These are phyloP conservation scores for Madurella fahalii DNA, from an alignment of 2,329 filamentous ascomycete species.

Conservation along the genomic window DNA sequence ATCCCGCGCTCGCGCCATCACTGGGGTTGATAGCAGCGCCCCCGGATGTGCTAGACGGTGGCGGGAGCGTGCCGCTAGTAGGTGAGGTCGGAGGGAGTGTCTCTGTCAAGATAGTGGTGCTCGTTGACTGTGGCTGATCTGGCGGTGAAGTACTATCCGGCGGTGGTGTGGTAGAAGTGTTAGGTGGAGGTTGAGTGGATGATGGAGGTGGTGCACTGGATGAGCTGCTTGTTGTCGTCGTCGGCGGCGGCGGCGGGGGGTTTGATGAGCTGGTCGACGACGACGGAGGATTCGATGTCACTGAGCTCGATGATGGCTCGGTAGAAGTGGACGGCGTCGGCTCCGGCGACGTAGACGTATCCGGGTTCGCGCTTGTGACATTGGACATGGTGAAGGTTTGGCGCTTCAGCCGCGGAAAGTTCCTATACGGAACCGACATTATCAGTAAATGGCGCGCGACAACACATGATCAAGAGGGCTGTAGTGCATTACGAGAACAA, in stretches of 20 bases:
- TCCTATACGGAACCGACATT: slow-evolving; percentile 27
- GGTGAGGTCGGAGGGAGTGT: not conserved
- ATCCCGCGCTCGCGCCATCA: slow-evolving; percentile 37
- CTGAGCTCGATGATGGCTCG: slow-evolving; percentile 17
- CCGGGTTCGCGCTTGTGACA: slow-evolving; percentile 25
- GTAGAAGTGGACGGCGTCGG: slow-evolving; percentile 20
- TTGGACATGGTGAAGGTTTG: slow-evolving; percentile 31
- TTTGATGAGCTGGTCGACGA: slow-evolving; percentile 14
- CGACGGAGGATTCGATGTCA: slow-evolving; percentile 5
- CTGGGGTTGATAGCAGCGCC: slow-evolving; percentile 28
- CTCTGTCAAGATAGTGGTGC: slow-evolving; percentile 18
- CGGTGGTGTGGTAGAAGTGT: slow-evolving; percentile 19
- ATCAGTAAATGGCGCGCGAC: slow-evolving; percentile 23
- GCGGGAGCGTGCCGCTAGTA: slow-evolving; percentile 21
- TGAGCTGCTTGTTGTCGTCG: slow-evolving; percentile 11
- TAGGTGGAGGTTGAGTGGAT: slow-evolving; percentile 13
- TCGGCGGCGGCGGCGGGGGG: not conserved
- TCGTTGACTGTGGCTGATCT: slow-evolving; percentile 5
- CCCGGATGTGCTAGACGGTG: slow-evolving; percentile 29
- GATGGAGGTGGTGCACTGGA: slow-evolving; percentile 9
- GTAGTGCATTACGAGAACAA: slow-evolving; percentile 10
- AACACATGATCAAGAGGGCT: slow-evolving; percentile 12
- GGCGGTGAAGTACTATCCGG: slow-evolving; percentile 13
- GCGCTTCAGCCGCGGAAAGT: slow-evolving; percentile 26
- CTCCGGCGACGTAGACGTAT: slow-evolving; percentile 21